Percentiles rank a stretch among this genome's conserved stretches.
phyloP scores from a whole-genome alignment of 306 rosid genomes.

The Pterocarpus macrocarpus region DNA sequence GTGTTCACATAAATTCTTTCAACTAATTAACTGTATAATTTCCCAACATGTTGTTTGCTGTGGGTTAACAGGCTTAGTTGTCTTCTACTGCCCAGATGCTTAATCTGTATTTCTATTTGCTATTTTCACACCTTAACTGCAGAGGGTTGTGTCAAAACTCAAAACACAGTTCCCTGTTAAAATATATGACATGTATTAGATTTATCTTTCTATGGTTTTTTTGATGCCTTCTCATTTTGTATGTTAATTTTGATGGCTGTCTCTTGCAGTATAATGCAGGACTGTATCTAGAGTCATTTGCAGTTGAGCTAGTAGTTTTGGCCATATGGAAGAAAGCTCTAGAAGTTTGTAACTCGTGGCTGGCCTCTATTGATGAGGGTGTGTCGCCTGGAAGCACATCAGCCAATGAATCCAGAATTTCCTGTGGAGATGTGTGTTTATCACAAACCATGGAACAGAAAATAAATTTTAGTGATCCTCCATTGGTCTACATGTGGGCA shows the following conservation, averaged over 20 bases:
- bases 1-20: neutral
- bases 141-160: constrained; percentile 27
- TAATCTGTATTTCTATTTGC: neutral
- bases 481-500: constrained; percentile 76
- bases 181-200: neutral
- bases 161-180: neutral
- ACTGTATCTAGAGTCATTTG: constrained; percentile 74
- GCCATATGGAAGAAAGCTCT: constrained; percentile 86
- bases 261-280: constrained; percentile 67
- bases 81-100: constrained; percentile 6
- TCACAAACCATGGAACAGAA: constrained; percentile 53
- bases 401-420: constrained; percentile 46
- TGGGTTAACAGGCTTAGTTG: too few relatives aligned
- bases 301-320: constrained; percentile 85
- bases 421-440: constrained; percentile 34
- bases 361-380: constrained; percentile 49
- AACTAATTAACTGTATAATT: constrained; percentile 1
- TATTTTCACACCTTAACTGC: constrained; percentile 4
- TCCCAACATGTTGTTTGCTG: neutral
- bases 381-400: constrained; percentile 56
- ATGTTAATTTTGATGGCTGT: constrained; percentile 42
- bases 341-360: constrained; percentile 70
- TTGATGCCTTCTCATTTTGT: neutral
- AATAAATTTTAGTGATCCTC: constrained; percentile 64
- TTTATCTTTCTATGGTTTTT: neutral